Evolutionary conservation across 2,329 filamentous ascomycete species (phyloP), one percentile per base, ranked within the genome.

Genomic region (Sporothrix humicola): DNA sequence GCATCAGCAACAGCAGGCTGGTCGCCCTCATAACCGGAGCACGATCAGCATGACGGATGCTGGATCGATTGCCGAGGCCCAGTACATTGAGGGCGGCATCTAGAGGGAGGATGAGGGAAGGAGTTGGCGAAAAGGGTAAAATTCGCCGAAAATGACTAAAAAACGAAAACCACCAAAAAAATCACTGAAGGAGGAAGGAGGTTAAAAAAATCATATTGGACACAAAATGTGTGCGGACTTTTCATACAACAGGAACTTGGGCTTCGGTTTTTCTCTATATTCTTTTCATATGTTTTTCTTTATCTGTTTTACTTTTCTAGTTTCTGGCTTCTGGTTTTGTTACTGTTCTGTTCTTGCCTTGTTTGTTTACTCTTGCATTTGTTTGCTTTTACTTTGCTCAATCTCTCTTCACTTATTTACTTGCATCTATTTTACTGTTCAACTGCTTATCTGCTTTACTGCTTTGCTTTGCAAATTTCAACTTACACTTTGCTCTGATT

Each of bases 11-110:
- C 26, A 68, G 52, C 44, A 80, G 82, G 77, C 78, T 81, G 68
- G 84, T 84, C 75, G 74, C n/a, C 76, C 77, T 10, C 73, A 74
- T 56, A 79, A 78, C 73, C 79, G 68, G 78, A 84, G 79, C 74
- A 81, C 80, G 73, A 77, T 82, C 52, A 82, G 81, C 76, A 82
- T 82, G 81, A 77, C 69, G 44, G 73, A 74, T 72, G 73, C 69
- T 12, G 73, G 69, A 7, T 73, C 71, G 56, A 63, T 71, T 63
- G 69, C 69, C 56, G 69, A 71, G 26, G 69, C 69, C 10, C 69
- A 52, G 4, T 71, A 71, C 65, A 58, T 73, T 26, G 69, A 71
- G 26, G 69, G 72, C 8, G 69, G 72, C 10, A 59, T 61, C 44
- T 68, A 70, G 54, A 20, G 6, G 6, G 42, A 63, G 42, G 31